Percentiles rank a stretch among this genome's conserved stretches.
These are phyloP conservation scores for Craspedostauros australis DNA, from an alignment of 108 stramenopile genomes.

Conservation along the genomic window DNA sequence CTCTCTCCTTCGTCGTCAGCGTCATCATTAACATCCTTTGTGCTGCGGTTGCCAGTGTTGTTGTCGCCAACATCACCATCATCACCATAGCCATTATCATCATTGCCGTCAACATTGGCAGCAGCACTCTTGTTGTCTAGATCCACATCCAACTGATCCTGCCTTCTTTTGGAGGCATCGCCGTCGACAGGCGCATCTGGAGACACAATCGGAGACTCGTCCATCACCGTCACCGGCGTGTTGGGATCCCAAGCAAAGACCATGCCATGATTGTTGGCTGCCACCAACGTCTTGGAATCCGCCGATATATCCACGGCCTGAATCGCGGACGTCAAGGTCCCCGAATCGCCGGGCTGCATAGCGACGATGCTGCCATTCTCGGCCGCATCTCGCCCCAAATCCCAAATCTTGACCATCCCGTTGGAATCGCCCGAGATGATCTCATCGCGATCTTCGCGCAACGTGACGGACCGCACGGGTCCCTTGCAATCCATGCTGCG, in stretches of 20 bases:
- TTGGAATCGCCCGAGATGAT: slow-evolving; percentile 90
- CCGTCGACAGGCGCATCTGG: no score
- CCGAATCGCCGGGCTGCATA: slow-evolving; percentile 56
- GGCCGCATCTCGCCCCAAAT: slow-evolving; percentile 45
- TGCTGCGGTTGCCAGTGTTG: no score
- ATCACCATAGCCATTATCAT: no score
- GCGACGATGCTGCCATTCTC: slow-evolving; percentile 38
- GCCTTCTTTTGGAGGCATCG: no score
- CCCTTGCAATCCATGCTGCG: slow-evolving; percentile 84
- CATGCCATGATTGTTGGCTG: slow-evolving; percentile 80
- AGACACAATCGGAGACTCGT: no score
- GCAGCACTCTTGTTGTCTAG: no score
- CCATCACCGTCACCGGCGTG: slow-evolving; percentile 9
- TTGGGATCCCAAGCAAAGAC: slow-evolving; percentile 85
- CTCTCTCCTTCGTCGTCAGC: not conserved
- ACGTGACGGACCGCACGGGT: slow-evolving; percentile 89
- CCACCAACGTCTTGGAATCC: slow-evolving; percentile 69
- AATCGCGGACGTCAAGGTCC: slow-evolving; percentile 52
- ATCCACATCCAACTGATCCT: no score
- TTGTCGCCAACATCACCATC: no score
- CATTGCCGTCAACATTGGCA: no score
- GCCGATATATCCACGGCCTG: slow-evolving; percentile 83
- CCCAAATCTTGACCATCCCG: slow-evolving; percentile 85
- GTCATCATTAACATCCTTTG: no score
- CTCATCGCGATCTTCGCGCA: slow-evolving; percentile 92